Percentiles rank a stretch among this genome's conserved stretches.
These are phyloP conservation scores for Mycena citricolor DNA, from an alignment of 1,284 basidiomycete genomes.

Conservation along the genomic window DNA sequence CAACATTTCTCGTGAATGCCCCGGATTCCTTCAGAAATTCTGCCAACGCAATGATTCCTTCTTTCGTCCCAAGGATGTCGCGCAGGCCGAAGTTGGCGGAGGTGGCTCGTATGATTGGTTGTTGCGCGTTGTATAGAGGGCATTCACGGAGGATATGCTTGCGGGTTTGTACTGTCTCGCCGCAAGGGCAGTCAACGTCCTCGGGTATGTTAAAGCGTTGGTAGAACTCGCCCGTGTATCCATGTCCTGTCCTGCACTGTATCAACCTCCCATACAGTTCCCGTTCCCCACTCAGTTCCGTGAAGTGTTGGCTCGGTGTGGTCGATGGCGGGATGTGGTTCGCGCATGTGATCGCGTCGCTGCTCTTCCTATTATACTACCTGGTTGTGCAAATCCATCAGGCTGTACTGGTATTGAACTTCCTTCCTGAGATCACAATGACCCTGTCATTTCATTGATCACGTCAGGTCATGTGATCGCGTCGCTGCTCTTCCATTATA, in stretches of 20 bases:
- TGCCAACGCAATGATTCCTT: constrained; percentile 28
- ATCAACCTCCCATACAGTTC: constrained; percentile 26
- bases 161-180: constrained; percentile 26
- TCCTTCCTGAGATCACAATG: too few species aligned
- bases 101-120: constrained; percentile 20
- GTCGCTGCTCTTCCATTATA: too few species aligned
- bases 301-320: constrained; percentile 24
- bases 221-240: constrained; percentile 32
- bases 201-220: constrained; percentile 27
- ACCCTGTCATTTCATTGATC: too few species aligned
- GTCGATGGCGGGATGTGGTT: constrained; percentile 28
- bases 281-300: constrained; percentile 10
- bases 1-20: constrained; percentile 32
- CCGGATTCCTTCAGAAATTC: constrained; percentile 28
- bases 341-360: too few species aligned
- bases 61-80: constrained; percentile 27
- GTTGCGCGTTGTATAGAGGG: constrained; percentile 25
- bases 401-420: too few species aligned
- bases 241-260: constrained; percentile 31
- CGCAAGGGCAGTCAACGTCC: constrained; percentile 30
- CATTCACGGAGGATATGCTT: constrained; percentile 33
- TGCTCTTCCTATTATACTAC: too few species aligned
- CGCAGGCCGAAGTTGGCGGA: constrained; percentile 19
- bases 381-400: too few species aligned
- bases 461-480: too few species aligned